A percentile compares a stretch with the other conserved stretches of the same genome.
Evolutionary conservation across 2,329 filamentous ascomycete genomes (phyloP).

Genomic region (Hymenoscyphus repandus): DNA sequence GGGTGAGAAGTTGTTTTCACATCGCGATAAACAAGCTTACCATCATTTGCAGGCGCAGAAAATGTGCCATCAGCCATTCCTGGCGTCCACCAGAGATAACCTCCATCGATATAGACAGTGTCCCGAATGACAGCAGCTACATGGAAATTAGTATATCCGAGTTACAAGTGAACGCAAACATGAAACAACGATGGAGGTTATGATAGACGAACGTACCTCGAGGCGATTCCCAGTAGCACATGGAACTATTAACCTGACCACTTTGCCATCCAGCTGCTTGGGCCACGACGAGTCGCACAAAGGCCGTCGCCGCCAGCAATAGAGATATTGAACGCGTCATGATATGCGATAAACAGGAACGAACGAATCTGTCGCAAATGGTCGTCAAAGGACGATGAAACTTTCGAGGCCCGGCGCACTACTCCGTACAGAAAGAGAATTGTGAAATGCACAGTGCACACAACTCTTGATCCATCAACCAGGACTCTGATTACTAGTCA

Average conservation of each 20-base stretch:
- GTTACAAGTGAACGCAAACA: background rate
- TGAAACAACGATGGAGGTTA: background rate
- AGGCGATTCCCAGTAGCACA: conserved; percentile 51
- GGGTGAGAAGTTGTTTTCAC: conserved; percentile 4
- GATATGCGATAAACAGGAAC: conserved; percentile 9
- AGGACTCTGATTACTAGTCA: background rate
- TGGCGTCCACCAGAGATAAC: conserved; percentile 47
- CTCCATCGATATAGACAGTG: conserved; percentile 62
- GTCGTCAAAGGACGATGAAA: conserved; percentile 6
- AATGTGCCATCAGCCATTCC: conserved; percentile 41
- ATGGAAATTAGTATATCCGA: conserved; percentile 19
- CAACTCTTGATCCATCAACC: background rate
- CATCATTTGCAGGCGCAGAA: conserved; percentile 30
- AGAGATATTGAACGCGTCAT: conserved; percentile 14
- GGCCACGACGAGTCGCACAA: conserved; percentile 31
- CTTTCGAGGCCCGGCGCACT: conserved; percentile 9
- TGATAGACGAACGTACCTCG: conserved; percentile 33
- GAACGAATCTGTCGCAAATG: background rate
- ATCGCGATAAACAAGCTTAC: conserved; percentile 34
- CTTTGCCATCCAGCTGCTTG: conserved; percentile 46
- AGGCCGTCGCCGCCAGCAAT: conserved; percentile 12
- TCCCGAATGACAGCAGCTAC: conserved; percentile 54
- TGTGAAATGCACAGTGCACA: conserved; percentile 8
- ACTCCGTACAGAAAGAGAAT: conserved; percentile 1
- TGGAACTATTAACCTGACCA: conserved; percentile 50